phyloP scores from a whole-genome alignment of 495 filamentous ascomycete species.

The Xylaria sp. region DNA sequence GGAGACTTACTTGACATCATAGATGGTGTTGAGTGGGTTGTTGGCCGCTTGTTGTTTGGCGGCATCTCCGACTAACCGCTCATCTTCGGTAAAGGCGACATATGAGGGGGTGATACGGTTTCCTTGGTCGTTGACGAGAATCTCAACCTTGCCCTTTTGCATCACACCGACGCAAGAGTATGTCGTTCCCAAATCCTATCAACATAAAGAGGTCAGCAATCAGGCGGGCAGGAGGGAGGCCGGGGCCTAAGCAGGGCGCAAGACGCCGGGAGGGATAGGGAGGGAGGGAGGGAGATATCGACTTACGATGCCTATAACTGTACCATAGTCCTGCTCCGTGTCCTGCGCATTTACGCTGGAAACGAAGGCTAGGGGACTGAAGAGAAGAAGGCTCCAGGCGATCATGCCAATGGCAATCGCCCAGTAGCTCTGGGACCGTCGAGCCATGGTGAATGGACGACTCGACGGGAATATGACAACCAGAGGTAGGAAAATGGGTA shows the following conservation, averaged over 20 bases:
- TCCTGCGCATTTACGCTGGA: conserved; percentile 78
- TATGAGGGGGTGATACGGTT: conserved; percentile 99
- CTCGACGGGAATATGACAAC: conserved; percentile 20
- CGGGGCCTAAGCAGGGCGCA: neutral
- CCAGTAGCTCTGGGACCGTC: conserved; percentile 58
- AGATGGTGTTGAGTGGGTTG: conserved; percentile 89
- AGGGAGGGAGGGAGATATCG: neutral
- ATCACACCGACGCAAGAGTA: conserved; percentile 99
- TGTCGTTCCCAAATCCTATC: conserved; percentile 89
- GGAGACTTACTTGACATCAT: conserved; percentile 84
- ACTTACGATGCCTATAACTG: conserved; percentile 88
- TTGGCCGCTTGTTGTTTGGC: conserved; percentile 99
- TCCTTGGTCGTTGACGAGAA: conserved; percentile 96
- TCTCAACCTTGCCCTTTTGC: conserved; percentile 98
- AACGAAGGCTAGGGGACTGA: conserved; percentile 76
- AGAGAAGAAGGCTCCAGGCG: conserved; percentile 83
- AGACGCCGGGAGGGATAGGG: neutral
- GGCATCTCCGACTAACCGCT: conserved; percentile 96
- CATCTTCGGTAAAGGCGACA: conserved; percentile 98
- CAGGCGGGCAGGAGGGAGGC: neutral
- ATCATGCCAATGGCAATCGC: conserved; percentile 70
- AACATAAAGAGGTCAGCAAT: conserved; percentile 24
- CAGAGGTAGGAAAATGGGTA: conserved; percentile 16
- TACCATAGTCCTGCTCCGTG: conserved; percentile 74
- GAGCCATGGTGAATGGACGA: conserved; percentile 55